Conservation (phyloP, 2,329 filamentous ascomycete genomes). For the Polychaeton citri region DNA sequence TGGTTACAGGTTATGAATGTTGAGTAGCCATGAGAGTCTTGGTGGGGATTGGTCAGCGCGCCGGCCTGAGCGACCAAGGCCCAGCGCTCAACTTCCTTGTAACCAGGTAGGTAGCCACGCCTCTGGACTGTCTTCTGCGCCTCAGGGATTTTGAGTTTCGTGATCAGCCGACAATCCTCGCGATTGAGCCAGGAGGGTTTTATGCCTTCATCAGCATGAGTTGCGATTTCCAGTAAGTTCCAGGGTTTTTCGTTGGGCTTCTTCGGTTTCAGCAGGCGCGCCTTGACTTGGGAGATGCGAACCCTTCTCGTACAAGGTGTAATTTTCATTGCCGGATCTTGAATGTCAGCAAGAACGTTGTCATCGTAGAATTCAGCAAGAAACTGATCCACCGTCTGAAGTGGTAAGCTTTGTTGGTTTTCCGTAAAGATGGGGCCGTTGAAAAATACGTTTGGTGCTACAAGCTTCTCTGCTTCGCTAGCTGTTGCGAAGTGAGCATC, state of each 20-base stretch:
- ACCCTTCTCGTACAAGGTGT: constrained; percentile 7
- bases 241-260: constrained; percentile 10
- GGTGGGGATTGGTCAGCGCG: constrained; percentile 20
- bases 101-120: constrained; percentile 15
- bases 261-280: constrained; percentile 10
- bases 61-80: constrained; percentile 19
- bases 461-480: constrained; percentile 10
- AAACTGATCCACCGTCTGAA: constrained; percentile 14
- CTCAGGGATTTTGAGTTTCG: constrained; percentile 17
- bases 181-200: constrained; percentile 18
- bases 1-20: constrained; percentile 21
- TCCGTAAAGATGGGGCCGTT: constrained; percentile 14
- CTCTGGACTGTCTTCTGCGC: constrained; percentile 13
- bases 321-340: constrained; percentile 10
- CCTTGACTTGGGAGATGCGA: constrained; percentile 13
- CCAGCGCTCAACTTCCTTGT: constrained; percentile 23
- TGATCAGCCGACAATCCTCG: constrained; percentile 19
- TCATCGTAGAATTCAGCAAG: constrained; percentile 19
- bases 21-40: constrained; percentile 21
- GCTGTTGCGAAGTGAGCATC: constrained; percentile 14
- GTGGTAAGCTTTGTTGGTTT: constrained; percentile 13
- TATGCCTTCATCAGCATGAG: constrained; percentile 18
- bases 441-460: constrained; percentile 12
- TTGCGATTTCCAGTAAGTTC: constrained; percentile 21
- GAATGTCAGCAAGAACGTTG: constrained; percentile 12